These are phyloP conservation scores for Alnus glutinosa DNA, from an alignment of 306 rosid genomes.

Conservation along the genomic window DNA sequence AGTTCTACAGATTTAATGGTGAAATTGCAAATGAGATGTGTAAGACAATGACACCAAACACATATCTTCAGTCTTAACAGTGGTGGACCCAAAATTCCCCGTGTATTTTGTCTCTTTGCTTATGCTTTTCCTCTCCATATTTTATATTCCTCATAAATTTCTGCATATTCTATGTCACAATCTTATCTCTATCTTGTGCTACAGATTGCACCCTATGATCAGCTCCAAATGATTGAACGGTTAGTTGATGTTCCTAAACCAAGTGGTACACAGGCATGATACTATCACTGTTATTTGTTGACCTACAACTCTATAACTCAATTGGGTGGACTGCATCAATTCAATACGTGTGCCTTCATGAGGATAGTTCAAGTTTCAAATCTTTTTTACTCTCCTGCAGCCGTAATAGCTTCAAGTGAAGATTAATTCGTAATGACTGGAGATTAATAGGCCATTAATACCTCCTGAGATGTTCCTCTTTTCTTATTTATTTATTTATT, in stretches of 20 bases:
- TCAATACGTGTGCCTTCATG: neutral
- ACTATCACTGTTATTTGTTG: constrained; percentile 10
- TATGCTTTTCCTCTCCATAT: no score
- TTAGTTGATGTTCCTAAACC: constrained; percentile 56
- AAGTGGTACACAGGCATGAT: constrained; percentile 52
- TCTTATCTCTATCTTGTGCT: constrained; percentile 25
- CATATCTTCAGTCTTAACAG: no score
- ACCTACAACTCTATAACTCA: neutral
- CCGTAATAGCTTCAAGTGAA: constrained; percentile 23
- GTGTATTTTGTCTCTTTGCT: no score
- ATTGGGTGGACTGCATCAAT: constrained; percentile 24
- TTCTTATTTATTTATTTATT: constrained; percentile 24
- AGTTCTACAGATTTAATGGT: no score
- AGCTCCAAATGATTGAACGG: constrained; percentile 84
- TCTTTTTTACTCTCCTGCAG: neutral
- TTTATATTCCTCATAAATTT: no score
- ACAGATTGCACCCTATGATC: constrained; percentile 97
- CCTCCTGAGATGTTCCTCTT: neutral
- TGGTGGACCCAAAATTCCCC: no score
- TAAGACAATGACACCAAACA: no score
- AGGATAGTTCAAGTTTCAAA: neutral
- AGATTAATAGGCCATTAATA: constrained; percentile 3
- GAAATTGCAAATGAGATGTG: no score
- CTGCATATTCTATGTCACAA: neutral
- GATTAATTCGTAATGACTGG: constrained; percentile 13